Conservation (phyloP, 345 rosid genomes). For the Gossypium raimondii region DNA sequence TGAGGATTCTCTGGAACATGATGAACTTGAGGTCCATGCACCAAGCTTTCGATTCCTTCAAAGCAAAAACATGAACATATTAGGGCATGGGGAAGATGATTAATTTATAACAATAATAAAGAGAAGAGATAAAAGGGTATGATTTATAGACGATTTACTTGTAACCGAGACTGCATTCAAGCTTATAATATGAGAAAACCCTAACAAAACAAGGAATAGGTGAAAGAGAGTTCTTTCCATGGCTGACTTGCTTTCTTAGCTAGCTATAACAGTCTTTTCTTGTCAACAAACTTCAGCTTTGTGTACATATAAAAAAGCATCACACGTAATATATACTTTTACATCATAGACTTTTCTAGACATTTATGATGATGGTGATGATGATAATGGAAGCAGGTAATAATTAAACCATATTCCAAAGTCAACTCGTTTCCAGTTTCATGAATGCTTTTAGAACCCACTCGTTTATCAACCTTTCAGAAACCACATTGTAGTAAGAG, state of each 20-base stretch:
- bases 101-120: neutral
- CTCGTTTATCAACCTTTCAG: too few species aligned
- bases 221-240: conserved; percentile 41
- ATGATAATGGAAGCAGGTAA: conserved; percentile 9
- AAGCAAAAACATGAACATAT: neutral
- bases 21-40: conserved; percentile 31
- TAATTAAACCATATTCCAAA: conserved; percentile 6
- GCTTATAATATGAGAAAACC: conserved; percentile 30
- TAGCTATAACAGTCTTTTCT: neutral
- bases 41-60: conserved; percentile 40
- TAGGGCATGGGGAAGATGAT: neutral
- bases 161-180: conserved; percentile 35
- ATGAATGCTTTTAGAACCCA: too few species aligned
- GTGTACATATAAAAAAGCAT: neutral
- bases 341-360: conserved; percentile 16
- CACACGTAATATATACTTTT: conserved; percentile 12
- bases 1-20: conserved; percentile 16
- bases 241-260: neutral
- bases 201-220: conserved; percentile 31
- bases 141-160: conserved; percentile 32
- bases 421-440: conserved; percentile 15
- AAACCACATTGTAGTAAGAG: too few species aligned
- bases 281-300: neutral
- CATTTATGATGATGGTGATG: conserved; percentile 9
- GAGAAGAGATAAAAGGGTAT: neutral